A percentile compares a stretch with the other conserved stretches of the same genome.
phyloP scores from a whole-genome alignment of 306 rosid species.

The Crotalaria pallida region DNA sequence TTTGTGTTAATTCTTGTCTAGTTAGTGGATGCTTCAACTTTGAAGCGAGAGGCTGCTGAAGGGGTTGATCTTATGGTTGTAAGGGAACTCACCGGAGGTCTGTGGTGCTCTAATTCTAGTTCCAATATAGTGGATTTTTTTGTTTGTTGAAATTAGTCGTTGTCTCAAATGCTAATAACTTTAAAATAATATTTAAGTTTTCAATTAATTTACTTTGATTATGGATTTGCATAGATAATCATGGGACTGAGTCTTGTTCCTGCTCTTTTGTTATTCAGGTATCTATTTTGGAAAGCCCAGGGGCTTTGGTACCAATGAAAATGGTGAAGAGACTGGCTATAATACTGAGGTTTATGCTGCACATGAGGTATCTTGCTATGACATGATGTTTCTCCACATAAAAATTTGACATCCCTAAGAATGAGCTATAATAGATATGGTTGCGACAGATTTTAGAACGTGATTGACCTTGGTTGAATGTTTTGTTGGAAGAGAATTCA shows the following conservation, averaged over 20 bases:
- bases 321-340: constrained; percentile 79
- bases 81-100: constrained; percentile 96
- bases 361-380: constrained; percentile 50
- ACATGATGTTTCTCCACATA: neutral
- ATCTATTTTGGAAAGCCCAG: constrained; percentile 91
- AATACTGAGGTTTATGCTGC: constrained; percentile 79
- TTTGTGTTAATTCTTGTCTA: constrained; percentile 23
- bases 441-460: neutral
- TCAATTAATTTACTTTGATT: neutral
- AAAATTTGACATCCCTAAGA: neutral
- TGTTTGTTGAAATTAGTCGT: neutral
- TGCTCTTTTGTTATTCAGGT: constrained; percentile 40
- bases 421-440: neutral
- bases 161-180: neutral
- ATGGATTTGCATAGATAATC: neutral
- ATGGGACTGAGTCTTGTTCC: neutral
- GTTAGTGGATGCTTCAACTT: constrained; percentile 88
- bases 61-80: constrained; percentile 95
- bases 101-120: constrained; percentile 11
- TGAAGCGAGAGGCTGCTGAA: constrained; percentile 81
- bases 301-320: constrained; percentile 63
- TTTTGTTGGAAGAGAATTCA: constrained; percentile 7
- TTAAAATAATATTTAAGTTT: neutral
- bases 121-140: neutral
- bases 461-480: constrained; percentile 1